phyloP scores from a whole-genome alignment of 306 rosid species.

The Cicer cuneatum region DNA sequence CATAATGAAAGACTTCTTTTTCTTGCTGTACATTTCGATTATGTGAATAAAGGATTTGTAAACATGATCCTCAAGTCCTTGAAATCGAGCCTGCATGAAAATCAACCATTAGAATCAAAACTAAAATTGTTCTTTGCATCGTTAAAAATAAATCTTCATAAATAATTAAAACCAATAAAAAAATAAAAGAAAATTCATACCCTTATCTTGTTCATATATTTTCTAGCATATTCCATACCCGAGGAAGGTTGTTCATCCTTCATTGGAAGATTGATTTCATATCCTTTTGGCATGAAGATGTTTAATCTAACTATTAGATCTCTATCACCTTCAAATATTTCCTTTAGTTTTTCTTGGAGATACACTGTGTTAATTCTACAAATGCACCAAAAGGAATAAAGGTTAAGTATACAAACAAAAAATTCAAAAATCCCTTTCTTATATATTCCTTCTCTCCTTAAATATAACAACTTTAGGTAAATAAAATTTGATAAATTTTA shows the following conservation, averaged over 20 bases:
- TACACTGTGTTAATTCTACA: constrained; percentile 83
- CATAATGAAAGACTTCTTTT: neutral
- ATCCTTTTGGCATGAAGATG: constrained; percentile 92
- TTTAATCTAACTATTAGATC: constrained; percentile 84
- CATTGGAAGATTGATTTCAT: constrained; percentile 80
- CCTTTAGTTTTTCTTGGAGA: constrained; percentile 83
- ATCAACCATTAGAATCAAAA: neutral
- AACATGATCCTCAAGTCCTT: neutral
- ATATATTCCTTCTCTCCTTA: no score
- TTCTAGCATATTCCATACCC: constrained; percentile 90
- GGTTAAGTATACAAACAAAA: constrained; percentile 39
- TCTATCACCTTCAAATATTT: constrained; percentile 82
- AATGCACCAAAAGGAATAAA: constrained; percentile 43
- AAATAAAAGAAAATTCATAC: constrained; percentile 43
- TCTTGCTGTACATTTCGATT: neutral
- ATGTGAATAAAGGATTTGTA: neutral
- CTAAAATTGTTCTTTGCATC: neutral
- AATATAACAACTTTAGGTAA: no score
- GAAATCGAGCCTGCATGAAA: neutral
- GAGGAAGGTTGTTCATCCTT: constrained; percentile 75
- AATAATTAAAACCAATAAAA: neutral
- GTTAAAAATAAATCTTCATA: neutral
- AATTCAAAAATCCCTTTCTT: neutral
- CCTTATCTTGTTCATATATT: constrained; percentile 89
- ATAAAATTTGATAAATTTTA: no score